These are phyloP conservation scores for Mrakia blollopis DNA, from an alignment of 768 basidiomycete genomes.

Conservation along the genomic window DNA sequence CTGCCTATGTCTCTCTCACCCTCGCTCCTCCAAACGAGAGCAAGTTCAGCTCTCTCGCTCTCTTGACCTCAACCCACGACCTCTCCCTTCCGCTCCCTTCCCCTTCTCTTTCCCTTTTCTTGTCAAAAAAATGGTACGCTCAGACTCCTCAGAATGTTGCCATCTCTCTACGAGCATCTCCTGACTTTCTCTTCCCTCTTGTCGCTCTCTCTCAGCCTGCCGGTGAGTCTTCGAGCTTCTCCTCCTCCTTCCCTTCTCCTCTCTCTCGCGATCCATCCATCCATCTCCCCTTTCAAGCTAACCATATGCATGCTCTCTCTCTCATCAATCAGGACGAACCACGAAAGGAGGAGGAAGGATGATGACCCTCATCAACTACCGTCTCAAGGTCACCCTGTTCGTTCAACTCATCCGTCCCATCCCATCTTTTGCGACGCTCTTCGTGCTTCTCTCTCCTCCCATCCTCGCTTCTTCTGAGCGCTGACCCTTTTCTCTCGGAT, in stretches of 20 bases:
- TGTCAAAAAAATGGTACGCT: too few species aligned
- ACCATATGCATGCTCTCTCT: not conserved
- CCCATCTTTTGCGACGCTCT: not conserved
- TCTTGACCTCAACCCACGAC: too few species aligned
- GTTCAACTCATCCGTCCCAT: slow-evolving; percentile 32
- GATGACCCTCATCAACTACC: slow-evolving; percentile 95
- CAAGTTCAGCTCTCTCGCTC: too few species aligned
- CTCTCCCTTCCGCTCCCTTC: too few species aligned
- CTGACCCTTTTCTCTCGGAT: not conserved
- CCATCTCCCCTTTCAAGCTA: not conserved
- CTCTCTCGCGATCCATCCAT: not conserved
- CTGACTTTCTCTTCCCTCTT: not conserved
- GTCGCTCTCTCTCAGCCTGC: not conserved
- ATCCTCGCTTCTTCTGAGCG: not conserved
- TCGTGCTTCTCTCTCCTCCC: not conserved
- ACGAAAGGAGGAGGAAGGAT: slow-evolving; percentile 96
- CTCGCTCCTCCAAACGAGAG: too few species aligned
- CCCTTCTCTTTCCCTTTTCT: too few species aligned
- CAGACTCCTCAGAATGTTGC: too few species aligned
- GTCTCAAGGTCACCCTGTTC: slow-evolving; percentile 91
- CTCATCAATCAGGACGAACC: slow-evolving; percentile 12
- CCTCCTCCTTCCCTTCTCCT: slow-evolving; percentile 1
- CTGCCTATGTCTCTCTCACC: too few species aligned
- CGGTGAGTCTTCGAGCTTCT: slow-evolving; percentile 2
- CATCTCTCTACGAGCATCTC: too few species aligned